phyloP scores from a whole-genome alignment of 2,329 filamentous ascomycete genomes.

The Akanthomyces lecanii region DNA sequence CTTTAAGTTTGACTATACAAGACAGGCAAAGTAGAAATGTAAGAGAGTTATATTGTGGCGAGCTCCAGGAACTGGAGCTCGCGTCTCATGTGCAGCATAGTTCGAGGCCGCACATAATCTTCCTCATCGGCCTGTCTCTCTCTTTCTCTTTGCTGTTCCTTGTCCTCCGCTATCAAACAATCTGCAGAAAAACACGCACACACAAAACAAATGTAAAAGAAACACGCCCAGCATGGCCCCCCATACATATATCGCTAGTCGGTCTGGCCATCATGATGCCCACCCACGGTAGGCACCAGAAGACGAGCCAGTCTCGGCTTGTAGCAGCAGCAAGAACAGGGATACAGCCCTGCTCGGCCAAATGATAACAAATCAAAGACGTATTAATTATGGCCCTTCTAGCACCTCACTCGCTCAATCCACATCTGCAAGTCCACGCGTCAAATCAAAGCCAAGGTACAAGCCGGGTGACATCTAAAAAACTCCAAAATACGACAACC shows the following conservation, averaged over 20 bases:
- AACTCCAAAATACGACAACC: constrained; percentile 40
- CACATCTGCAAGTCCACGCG: constrained; percentile 12
- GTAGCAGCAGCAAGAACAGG: constrained; percentile 7
- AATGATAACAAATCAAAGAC: constrained; percentile 17
- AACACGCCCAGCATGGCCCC: constrained; percentile 8
- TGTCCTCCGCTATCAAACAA: constrained; percentile 9
- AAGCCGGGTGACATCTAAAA: constrained; percentile 35
- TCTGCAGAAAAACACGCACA: constrained; percentile 7
- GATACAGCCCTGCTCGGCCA: constrained; percentile 1
- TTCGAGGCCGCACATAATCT: neutral
- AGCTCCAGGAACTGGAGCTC: neutral
- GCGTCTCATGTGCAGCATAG: neutral
- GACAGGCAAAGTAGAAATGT: constrained; percentile 6
- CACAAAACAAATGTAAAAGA: constrained; percentile 6
- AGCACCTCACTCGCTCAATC: constrained; percentile 15
- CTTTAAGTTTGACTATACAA: neutral
- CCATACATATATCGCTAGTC: constrained; percentile 5
- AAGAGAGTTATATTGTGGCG: constrained; percentile 16
- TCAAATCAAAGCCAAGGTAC: constrained; percentile 24
- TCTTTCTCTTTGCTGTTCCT: constrained; percentile 12
- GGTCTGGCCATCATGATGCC: neutral
- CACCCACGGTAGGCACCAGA: neutral
- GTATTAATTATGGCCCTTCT: constrained; percentile 17
- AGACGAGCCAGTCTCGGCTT: neutral
- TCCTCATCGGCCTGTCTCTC: constrained; percentile 5